Percentiles rank a stretch among this genome's conserved stretches.
These are phyloP conservation scores for Cercospora canescens DNA, from an alignment of 2,329 filamentous ascomycete genomes.

Conservation along the genomic window DNA sequence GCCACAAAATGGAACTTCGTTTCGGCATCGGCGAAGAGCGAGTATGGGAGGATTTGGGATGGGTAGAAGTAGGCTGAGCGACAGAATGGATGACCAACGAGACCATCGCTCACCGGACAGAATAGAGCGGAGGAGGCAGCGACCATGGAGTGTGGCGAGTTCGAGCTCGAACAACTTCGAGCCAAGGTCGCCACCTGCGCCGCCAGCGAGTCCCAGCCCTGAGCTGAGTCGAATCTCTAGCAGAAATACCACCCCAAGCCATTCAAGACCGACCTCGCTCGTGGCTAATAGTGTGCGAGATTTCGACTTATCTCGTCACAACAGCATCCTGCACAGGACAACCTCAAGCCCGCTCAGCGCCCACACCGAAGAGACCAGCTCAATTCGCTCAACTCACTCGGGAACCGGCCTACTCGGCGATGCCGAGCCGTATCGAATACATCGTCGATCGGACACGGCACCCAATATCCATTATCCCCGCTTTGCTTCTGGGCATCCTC, in stretches of 20 bases:
- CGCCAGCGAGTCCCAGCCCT: slow-evolving; percentile 60
- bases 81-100: slow-evolving; percentile 50
- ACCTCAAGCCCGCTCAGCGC: slow-evolving; percentile 33
- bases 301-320: slow-evolving; percentile 32
- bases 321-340: slow-evolving; percentile 33
- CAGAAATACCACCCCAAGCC: slow-evolving; percentile 34
- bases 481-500: slow-evolving; percentile 62
- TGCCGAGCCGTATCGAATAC: slow-evolving; percentile 28
- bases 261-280: slow-evolving; percentile 35
- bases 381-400: slow-evolving; percentile 35
- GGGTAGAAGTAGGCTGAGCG: slow-evolving; percentile 33
- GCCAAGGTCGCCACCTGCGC: slow-evolving; percentile 63
- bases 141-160: slow-evolving; percentile 38
- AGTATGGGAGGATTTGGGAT: slow-evolving; percentile 54
- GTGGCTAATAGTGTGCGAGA: slow-evolving; percentile 36
- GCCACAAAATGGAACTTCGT: slow-evolving; percentile 56
- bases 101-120: slow-evolving; percentile 51
- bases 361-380: slow-evolving; percentile 36
- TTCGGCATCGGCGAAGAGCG: slow-evolving; percentile 54
- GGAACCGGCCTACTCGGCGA: slow-evolving; percentile 34
- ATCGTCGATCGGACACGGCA: slow-evolving; percentile 37
- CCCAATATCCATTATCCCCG: slow-evolving; percentile 46
- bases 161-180: slow-evolving; percentile 36
- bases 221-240: slow-evolving; percentile 50
- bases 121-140: slow-evolving; percentile 32